phyloP scores from a whole-genome alignment of 2,329 filamentous ascomycete genomes.

The Grosmannia huntii region DNA sequence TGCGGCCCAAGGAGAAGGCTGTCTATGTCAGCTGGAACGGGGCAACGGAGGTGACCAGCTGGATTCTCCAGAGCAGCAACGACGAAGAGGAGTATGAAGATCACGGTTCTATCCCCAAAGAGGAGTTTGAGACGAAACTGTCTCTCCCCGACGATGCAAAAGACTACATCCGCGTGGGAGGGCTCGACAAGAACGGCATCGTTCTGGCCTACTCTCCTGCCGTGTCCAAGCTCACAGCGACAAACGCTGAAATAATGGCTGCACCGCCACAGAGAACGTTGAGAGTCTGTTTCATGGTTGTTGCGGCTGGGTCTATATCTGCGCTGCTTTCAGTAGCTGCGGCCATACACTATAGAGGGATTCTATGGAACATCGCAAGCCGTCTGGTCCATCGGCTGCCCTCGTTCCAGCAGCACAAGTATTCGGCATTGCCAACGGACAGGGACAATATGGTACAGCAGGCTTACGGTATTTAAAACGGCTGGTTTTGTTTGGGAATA shows the following conservation, averaged over 20 bases:
- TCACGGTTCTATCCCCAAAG: background rate
- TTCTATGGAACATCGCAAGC: background rate
- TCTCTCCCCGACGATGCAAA: background rate
- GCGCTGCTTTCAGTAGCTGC: background rate
- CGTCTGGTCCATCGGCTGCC: background rate
- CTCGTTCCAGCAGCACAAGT: background rate
- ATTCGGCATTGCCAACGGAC: background rate
- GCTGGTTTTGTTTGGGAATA: background rate
- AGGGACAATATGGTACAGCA: background rate
- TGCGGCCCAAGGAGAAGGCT: conserved; percentile 11
- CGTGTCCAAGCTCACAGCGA: background rate
- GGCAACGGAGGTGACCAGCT: conserved; percentile 18
- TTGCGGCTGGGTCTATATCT: background rate
- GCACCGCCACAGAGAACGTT: background rate
- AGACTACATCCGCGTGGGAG: background rate
- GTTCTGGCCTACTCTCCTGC: background rate
- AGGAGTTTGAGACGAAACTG: background rate
- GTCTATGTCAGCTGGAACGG: conserved; percentile 21
- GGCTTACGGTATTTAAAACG: background rate
- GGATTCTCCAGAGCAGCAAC: conserved; percentile 3
- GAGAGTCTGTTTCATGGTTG: background rate
- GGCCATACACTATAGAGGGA: background rate
- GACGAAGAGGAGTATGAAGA: background rate
- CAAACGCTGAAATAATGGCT: background rate
- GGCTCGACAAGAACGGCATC: background rate